Conservation (phyloP, 2,329 filamentous ascomycete genomes). For the Boeremia exigua region DNA sequence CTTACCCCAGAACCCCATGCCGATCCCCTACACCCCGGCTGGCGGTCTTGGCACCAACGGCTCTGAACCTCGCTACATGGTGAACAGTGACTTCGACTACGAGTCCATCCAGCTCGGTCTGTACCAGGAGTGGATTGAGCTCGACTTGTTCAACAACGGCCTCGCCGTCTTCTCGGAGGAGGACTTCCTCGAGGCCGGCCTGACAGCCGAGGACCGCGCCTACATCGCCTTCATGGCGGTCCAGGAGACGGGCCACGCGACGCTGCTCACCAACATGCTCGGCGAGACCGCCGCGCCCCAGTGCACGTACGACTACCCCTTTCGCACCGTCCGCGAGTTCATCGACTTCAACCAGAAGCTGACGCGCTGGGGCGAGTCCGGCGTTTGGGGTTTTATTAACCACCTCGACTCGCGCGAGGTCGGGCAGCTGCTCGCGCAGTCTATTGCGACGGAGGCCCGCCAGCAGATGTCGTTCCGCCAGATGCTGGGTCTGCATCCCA, state of each 20-base stretch:
- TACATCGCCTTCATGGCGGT: constrained; percentile 78
- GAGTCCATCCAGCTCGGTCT: constrained; percentile 76
- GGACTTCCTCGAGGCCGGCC: constrained; percentile 72
- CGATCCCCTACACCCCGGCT: constrained; percentile 73
- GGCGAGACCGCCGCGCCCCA: constrained; percentile 72
- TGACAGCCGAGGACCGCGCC: constrained; percentile 71
- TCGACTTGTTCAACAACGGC: constrained; percentile 81
- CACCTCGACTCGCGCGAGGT: constrained; percentile 79
- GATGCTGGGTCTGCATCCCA: constrained; percentile 78
- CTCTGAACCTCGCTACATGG: constrained; percentile 75
- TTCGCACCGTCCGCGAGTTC: constrained; percentile 74
- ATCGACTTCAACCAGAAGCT: constrained; percentile 86
- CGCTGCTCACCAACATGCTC: constrained; percentile 77
- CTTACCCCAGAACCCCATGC: constrained; percentile 68
- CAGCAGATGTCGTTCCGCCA: constrained; percentile 88
- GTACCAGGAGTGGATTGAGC: constrained; percentile 85
- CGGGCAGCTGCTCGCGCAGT: constrained; percentile 74
- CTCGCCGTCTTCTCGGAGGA: constrained; percentile 70
- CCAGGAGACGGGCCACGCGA: constrained; percentile 80
- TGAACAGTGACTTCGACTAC: constrained; percentile 83
- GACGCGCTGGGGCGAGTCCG: constrained; percentile 80
- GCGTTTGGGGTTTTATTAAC: constrained; percentile 80
- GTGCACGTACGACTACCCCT: constrained; percentile 84
- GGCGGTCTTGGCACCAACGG: constrained; percentile 79
- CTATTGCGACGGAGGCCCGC: constrained; percentile 78